Evolutionary conservation across 164 flowering plant species (phyloP).

Genomic region (Dillenia turbinata): DNA sequence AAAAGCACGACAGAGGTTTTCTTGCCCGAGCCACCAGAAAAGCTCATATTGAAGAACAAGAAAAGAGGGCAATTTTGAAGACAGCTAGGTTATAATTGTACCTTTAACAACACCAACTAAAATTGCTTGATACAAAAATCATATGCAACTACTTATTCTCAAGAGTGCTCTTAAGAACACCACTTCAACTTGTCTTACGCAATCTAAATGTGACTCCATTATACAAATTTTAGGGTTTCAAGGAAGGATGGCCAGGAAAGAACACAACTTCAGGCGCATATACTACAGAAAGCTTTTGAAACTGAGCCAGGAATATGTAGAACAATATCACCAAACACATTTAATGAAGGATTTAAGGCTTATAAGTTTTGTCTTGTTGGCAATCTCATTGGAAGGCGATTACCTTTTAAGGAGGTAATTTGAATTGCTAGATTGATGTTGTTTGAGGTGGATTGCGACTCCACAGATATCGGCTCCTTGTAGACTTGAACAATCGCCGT

Average conservation of each 20-base stretch:
- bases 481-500: too few relatives aligned
- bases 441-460: too few relatives aligned
- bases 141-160: too few relatives aligned
- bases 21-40: conserved; percentile 62
- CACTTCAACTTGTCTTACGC: too few relatives aligned
- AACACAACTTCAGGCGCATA: too few relatives aligned
- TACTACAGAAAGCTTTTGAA: not conserved
- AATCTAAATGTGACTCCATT: too few relatives aligned
- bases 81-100: not conserved
- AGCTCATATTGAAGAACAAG: conserved; percentile 48
- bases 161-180: too few relatives aligned
- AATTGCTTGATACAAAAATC: not conserved
- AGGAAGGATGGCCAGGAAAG: conserved; percentile 10
- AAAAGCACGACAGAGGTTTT: conserved; percentile 73
- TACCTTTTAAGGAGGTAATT: too few relatives aligned
- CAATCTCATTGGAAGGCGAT: too few relatives aligned
- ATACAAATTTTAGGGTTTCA: conserved; percentile 4
- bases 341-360: not conserved
- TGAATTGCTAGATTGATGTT: too few relatives aligned
- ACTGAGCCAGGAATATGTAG: not conserved
- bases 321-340: not conserved
- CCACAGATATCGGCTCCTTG: too few relatives aligned
- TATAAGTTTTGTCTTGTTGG: too few relatives aligned
- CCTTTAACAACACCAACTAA: not conserved
- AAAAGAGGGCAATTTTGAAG: conserved; percentile 26